Base-by-base conservation (phyloP, 257 asterid genomes). In the Euphrasia confusa region DNA sequence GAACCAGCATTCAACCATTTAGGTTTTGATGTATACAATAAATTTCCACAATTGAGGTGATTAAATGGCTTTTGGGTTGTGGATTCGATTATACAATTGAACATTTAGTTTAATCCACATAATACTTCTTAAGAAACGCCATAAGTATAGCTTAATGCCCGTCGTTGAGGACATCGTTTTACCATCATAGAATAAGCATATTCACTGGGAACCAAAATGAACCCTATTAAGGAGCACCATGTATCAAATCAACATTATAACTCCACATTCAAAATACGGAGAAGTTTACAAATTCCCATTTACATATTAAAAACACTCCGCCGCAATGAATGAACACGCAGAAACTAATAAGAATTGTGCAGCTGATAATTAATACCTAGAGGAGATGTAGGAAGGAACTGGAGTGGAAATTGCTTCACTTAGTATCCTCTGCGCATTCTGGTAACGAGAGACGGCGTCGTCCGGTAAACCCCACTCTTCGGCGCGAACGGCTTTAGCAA, bases 391-490 rank as follows among this genome's bases (percentile, higher is more conserved):
- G 48, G 99, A 92, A 64, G 96, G 99, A 60, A 81, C 94, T 1
- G 99, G 97, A 53, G 88, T 82, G 42, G 99, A 85, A 67, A 81
- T 68, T 30, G 83, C 96, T 78, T 92, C 99, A 37, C 61, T 58
- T 33, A 89, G 84, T 66, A 89, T 82, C 59, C 77, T 79, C 72
- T 76, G 96, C 40, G 97, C 89, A 45, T 68, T 79, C 65, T 81
- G 88, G 64, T 92, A 92, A 69, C 66, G 76, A 4, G 79, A 75
- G 66, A 81, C 56, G 35, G 99, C 99, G 55, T 83, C 96, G 24
- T 80, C 87, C 1, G 89, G 80, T 28, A 92, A 71, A 0, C 97
- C 97, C 99, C 97, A 92, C 73, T 92, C 99, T 59, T 92, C 99
- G 27, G 95, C 89, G 26, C 95, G 84, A 71, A 92, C 95, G 35